Base-by-base conservation (phyloP, 805 yeast species). In the Saccharomycopsis lassenensis region DNA sequence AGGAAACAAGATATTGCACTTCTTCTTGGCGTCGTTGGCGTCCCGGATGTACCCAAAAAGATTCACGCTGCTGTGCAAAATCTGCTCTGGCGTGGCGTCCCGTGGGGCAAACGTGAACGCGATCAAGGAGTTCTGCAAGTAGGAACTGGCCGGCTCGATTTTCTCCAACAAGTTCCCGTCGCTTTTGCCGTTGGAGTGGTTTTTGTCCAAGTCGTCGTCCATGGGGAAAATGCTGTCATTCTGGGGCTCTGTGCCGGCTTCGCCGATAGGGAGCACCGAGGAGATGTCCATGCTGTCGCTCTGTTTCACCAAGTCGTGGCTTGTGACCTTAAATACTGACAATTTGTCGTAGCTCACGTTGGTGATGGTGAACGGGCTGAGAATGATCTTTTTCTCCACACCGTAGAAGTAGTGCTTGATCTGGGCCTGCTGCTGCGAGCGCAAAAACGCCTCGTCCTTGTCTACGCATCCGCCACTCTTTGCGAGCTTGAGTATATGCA, bases 321-420 rank as follows among this genome's bases (percentile, higher is more conserved):
- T 24, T 25, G 59, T 55, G 10, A 89, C 83, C 28, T 74, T 69
- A 59, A 73, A 77, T 2, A 84, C 72, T 1, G 66, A 59, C 7
- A 83, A 58, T 38, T 74, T 79, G 11, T 67, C 64, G 39, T 69
- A 62, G 49, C 75, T 84, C 2, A 77, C 74, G 15, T 30, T 22
- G 16, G 86, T 84, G 1, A 85, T 71, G 4, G 93, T 81, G 55
- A 77, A 87, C 2, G 99, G 97, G 14, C 93, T 78, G 36, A 91
- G 63, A 4, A 76, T 71, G 4, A 73, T 67, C 30, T 66, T 66
- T 14, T 66, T 57, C 4, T 70, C 69, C n/a, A n/a, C n/a, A 2
- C 98, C 98, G 52, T 91, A 85, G 50, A 91, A 91, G 55, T 91
- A 91, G 51, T 87, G 93, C 51, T 75, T 74, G 36, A 89, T 85